Evolutionary conservation across 352 stramenopile genomes (phyloP), one percentile per base, ranked within the genome.

Genomic region (Phytopythium cucurbitacearum): DNA sequence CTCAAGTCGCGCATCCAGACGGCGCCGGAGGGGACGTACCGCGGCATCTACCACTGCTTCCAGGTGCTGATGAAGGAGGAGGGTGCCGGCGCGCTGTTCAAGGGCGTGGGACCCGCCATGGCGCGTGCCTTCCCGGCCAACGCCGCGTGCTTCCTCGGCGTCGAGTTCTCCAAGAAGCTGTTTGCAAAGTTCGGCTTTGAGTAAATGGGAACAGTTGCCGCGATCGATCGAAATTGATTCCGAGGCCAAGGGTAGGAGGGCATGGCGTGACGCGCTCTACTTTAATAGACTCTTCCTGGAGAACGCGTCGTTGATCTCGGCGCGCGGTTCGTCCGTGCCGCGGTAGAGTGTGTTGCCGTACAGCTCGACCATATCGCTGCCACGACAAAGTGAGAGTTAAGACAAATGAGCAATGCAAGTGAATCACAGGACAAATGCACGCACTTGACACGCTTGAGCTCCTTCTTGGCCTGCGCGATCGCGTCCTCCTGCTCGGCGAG

Each of bases 1-100:
- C 74, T 99, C 62, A 99, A 99, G 78, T 98, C 85, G 41, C 81
- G 95, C 62, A 98, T 96, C 67, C 96, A 99, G 73, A 97, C 95
- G 0, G 95, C 95, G 12, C 92, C 95, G 11, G 95, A 98, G 43
- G 95, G 95, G 37, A 98, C 82, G 47, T 98, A 98, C 73, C 86
- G 71, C 32, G 89, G 92, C 43, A 81, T 98, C 34, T 42, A 74
- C 46, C 89, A 98, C 65, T 97, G 97, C 50, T 92, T 91, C 66
- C 72, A 91, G 59, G 78, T 97, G 53, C 71, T 99, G 13, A 95
- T 99, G 65, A 96, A 94, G 60, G 73, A 98, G 57, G 96, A 99
- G 62, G 96, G 96, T 40, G 67, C 86, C 40, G 85, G 69, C 4
- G 92, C 89, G 12, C 80, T 99, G 28, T 98, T 98, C 71, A 97